Evolutionary conservation across 192 early-diverging fungal species (phyloP).

Genomic region (Backusella morwellensis): DNA sequence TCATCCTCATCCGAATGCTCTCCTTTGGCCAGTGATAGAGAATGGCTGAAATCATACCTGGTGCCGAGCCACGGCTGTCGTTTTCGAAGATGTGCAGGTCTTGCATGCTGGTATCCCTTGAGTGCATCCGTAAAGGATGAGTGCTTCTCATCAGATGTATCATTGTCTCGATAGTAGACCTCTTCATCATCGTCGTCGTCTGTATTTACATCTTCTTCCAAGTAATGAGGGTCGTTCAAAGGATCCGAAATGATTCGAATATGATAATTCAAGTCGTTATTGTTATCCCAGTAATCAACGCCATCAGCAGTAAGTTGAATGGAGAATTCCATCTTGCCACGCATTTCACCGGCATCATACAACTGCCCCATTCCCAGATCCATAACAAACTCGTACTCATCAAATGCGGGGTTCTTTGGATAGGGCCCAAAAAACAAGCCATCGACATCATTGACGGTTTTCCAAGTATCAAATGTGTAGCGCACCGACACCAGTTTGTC

Average conservation of each 20-base stretch:
- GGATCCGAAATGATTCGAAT: constrained; percentile 28
- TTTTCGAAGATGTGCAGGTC: neutral
- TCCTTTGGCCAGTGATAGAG: neutral
- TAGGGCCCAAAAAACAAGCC: constrained; percentile 59
- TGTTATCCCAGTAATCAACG: constrained; percentile 88
- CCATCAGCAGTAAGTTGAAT: constrained; percentile 61
- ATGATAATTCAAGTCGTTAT: constrained; percentile 78
- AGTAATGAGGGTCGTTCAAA: neutral
- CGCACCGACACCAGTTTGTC: constrained; percentile 77
- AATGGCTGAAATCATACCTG: constrained; percentile 12
- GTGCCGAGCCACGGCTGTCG: constrained; percentile 4
- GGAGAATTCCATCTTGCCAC: constrained; percentile 56
- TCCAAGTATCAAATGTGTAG: constrained; percentile 84
- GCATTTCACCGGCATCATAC: constrained; percentile 9
- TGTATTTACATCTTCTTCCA: neutral
- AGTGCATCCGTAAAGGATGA: neutral
- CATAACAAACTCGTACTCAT: constrained; percentile 63
- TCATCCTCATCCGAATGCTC: neutral
- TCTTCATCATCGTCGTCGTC: neutral
- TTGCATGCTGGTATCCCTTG: constrained; percentile 5
- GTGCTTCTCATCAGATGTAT: constrained; percentile 2
- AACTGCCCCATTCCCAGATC: neutral
- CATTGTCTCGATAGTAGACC: neutral
- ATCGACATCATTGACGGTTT: constrained; percentile 55
- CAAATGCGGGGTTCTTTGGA: constrained; percentile 40